These are phyloP conservation scores for Zygosaccharomyces gambellarensis DNA, from an alignment of 805 yeast species.

Conservation along the genomic window DNA sequence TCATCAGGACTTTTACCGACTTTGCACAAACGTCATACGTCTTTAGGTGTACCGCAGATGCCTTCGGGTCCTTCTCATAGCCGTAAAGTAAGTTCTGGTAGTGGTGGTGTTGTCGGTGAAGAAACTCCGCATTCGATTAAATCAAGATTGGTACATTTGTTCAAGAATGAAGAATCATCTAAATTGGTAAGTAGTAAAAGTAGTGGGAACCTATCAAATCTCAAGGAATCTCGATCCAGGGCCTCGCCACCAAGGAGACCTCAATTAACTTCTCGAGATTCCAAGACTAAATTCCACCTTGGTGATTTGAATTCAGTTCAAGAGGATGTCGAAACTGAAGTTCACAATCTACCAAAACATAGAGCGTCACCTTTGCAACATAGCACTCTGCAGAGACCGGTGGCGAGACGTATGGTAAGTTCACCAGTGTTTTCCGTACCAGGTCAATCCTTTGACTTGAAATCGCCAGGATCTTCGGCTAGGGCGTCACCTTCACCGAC, in stretches of 20 bases:
- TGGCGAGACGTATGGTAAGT: slow-evolving; percentile 3
- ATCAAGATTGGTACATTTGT: slow-evolving; percentile 9
- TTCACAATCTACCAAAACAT: neutral
- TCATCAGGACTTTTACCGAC: slow-evolving; percentile 9
- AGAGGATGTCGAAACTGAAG: slow-evolving; percentile 28
- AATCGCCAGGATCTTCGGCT: neutral
- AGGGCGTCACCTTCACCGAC: neutral
- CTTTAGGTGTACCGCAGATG: slow-evolving; percentile 4
- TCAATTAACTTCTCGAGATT: neutral
- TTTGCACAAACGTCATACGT: slow-evolving; percentile 4
- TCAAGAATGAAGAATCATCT: slow-evolving; percentile 4
- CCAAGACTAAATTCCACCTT: neutral
- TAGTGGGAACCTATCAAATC: slow-evolving; percentile 9
- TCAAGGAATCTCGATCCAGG: neutral
- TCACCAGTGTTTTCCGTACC: neutral
- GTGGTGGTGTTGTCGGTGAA: slow-evolving; percentile 6
- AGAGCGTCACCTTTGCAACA: neutral
- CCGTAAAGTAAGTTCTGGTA: slow-evolving; percentile 6
- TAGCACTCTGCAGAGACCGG: neutral
- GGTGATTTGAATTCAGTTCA: slow-evolving; percentile 21
- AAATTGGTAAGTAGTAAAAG: slow-evolving; percentile 6
- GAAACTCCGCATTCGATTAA: slow-evolving; percentile 8
- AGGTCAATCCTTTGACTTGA: neutral
- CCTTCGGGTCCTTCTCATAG: neutral
- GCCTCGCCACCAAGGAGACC: neutral